A percentile compares a stretch with the other conserved stretches of the same genome.
phyloP scores from a whole-genome alignment of 2,329 filamentous ascomycete genomes.

The Sporothrix protearum region DNA sequence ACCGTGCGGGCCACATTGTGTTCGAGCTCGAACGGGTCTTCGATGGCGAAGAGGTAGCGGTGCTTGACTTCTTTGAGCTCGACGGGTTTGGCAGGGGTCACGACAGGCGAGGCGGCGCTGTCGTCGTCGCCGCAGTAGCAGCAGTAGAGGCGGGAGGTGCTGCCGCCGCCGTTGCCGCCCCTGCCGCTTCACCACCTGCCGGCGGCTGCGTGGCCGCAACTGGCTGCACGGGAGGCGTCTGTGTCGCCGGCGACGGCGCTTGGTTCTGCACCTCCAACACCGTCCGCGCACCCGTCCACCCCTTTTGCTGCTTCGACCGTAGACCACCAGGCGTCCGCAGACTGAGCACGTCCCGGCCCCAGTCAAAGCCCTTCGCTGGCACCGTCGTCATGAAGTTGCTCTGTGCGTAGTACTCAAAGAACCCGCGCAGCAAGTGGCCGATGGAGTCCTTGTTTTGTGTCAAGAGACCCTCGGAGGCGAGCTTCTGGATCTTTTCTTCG shows the following conservation, averaged over 20 bases:
- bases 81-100: conserved; percentile 32
- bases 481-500: conserved; percentile 62
- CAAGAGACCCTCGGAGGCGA: conserved; percentile 57
- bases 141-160: not conserved
- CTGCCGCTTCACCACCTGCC: not conserved
- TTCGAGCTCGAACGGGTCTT: conserved; percentile 84
- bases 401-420: conserved; percentile 83
- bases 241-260: conserved; percentile 31
- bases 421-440: conserved; percentile 70
- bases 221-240: conserved; percentile 24
- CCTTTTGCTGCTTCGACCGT: conserved; percentile 70
- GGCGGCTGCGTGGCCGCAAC: not conserved
- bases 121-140: not conserved
- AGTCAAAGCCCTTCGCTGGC: conserved; percentile 64
- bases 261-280: conserved; percentile 51
- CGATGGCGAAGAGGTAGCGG: conserved; percentile 82
- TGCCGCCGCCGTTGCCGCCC: not conserved
- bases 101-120: not conserved
- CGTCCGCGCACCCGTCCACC: conserved; percentile 81
- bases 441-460: conserved; percentile 67
- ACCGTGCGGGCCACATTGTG: conserved; percentile 89
- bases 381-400: conserved; percentile 51
- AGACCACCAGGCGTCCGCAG: conserved; percentile 69
- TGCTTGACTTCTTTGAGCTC: conserved; percentile 68
- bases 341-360: conserved; percentile 75